Conservation (phyloP, 371 early-diverging fungal genomes). For the Mucor piriformis region DNA sequence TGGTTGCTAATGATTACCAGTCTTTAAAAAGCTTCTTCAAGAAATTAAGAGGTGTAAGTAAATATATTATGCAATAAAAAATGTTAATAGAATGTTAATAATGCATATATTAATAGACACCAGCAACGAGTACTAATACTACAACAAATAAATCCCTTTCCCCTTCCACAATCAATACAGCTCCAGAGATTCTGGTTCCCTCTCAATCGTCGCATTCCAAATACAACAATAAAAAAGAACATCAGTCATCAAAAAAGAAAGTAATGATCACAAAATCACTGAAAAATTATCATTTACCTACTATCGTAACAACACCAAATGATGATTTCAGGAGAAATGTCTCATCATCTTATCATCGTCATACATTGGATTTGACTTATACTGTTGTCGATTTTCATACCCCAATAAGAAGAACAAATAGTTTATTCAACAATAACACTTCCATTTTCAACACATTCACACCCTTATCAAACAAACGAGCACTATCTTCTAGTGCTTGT, state of each 20-base stretch:
- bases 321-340: conserved; percentile 11
- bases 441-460: conserved; percentile 14
- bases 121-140: conserved; percentile 5
- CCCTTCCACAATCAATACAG: not conserved
- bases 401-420: conserved; percentile 13
- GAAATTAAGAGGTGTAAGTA: conserved; percentile 20
- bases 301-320: not conserved
- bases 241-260: conserved; percentile 6
- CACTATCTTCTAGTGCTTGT: not conserved
- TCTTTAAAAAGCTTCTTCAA: conserved; percentile 19
- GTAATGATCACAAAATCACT: conserved; percentile 3
- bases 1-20: not conserved
- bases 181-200: conserved; percentile 8
- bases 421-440: conserved; percentile 9
- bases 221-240: not conserved
- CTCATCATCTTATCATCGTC: not conserved
- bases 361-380: not conserved
- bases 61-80: not conserved
- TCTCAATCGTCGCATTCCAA: conserved; percentile 17
- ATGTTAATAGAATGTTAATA: not conserved
- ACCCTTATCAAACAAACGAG: not conserved
- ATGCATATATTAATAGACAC: conserved; percentile 7
- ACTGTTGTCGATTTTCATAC: not conserved
- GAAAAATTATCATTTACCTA: conserved; percentile 3
- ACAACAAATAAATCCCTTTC: conserved; percentile 5